Evolutionary conservation across 148 eudicot species (phyloP).

Genomic region (Fagopyrum homotropicum): DNA sequence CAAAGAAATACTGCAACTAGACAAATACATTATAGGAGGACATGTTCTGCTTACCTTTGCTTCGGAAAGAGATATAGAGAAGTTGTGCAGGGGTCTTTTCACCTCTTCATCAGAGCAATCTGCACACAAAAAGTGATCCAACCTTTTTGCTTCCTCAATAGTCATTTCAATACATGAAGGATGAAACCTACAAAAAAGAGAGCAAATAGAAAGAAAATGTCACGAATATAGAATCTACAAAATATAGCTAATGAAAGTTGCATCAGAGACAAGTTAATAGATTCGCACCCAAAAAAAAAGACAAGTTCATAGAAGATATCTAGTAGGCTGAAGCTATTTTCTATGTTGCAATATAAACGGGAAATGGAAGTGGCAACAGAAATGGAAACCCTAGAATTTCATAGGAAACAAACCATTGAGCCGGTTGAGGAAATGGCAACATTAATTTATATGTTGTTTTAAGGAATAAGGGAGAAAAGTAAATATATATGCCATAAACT

Average conservation of each 20-base stretch:
- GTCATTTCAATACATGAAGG: conserved; percentile 24
- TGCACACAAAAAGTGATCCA: conserved; percentile 21
- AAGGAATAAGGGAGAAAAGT: no score
- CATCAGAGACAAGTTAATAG: neutral
- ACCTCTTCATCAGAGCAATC: conserved; percentile 22
- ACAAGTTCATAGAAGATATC: neutral
- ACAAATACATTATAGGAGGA: neutral
- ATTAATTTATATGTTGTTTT: no score
- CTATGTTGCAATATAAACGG: no score
- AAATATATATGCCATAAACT: no score
- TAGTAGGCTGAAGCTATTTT: neutral
- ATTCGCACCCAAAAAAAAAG: neutral
- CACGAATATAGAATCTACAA: neutral
- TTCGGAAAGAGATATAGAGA: conserved; percentile 17
- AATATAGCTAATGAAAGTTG: neutral
- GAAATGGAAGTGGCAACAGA: no score
- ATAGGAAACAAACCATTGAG: no score
- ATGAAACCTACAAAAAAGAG: conserved; percentile 19
- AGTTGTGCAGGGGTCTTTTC: conserved; percentile 17
- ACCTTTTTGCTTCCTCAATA: conserved; percentile 22
- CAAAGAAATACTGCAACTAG: neutral
- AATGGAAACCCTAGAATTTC: no score
- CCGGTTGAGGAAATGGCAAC: no score
- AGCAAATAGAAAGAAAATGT: neutral
- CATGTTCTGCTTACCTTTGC: conserved; percentile 18